Conservation (phyloP, 1,139 yeast species). For the Candida anutae region DNA sequence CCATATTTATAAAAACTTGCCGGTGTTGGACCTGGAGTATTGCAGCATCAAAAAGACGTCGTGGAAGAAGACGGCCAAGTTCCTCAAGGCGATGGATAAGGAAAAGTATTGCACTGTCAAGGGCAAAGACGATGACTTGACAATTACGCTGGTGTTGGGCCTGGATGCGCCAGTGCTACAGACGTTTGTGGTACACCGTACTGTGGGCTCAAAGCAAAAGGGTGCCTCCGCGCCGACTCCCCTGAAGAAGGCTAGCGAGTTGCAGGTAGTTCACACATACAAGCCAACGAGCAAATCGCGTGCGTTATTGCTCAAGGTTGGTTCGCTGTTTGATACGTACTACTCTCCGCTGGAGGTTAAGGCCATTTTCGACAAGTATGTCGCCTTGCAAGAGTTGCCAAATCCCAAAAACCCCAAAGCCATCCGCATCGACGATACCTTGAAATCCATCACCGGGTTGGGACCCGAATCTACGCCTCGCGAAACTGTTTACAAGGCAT, state of each 20-base stretch:
- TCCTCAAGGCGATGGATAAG: conserved; percentile 79
- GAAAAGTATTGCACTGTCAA: conserved; percentile 55
- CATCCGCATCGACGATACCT: conserved; percentile 46
- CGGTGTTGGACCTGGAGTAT: conserved; percentile 41
- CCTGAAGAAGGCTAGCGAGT: conserved; percentile 17
- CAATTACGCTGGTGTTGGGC: conserved; percentile 43
- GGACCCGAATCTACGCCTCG: conserved; percentile 28
- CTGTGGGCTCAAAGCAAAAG: conserved; percentile 19
- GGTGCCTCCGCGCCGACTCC: conserved; percentile 10
- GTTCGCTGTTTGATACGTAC: conserved; percentile 24
- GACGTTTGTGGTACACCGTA: conserved; percentile 57
- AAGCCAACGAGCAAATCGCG: conserved; percentile 49
- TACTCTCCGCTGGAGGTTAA: conserved; percentile 53
- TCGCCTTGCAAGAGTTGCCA: conserved; percentile 43
- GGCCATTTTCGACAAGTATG: conserved; percentile 45
- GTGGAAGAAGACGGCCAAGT: conserved; percentile 86
- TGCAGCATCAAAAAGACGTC: conserved; percentile 74
- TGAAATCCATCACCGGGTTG: conserved; percentile 19
- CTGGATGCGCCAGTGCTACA: conserved; percentile 41
- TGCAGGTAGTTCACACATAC: conserved; percentile 35
- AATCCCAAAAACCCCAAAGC: conserved; percentile 37
- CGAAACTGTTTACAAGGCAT: conserved; percentile 44
- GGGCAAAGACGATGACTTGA: conserved; percentile 72
- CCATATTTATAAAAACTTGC: conserved; percentile 65
- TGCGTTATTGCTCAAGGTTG: conserved; percentile 41